These are phyloP conservation scores for Lasiosphaeriaceae sp. DNA, from an alignment of 495 filamentous ascomycete genomes.

Conservation along the genomic window DNA sequence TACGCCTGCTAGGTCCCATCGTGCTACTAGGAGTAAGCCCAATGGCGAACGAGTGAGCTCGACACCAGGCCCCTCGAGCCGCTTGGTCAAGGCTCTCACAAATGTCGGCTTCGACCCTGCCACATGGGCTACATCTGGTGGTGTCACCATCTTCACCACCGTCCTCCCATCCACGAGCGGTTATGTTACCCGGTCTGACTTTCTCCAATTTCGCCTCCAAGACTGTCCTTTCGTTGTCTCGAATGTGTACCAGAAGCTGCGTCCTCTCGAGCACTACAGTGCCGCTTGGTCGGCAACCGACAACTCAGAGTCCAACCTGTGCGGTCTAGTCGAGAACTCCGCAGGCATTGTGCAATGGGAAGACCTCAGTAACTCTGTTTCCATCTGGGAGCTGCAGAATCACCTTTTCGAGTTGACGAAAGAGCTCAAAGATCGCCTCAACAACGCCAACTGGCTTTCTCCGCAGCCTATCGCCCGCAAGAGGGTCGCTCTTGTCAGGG, in stretches of 20 bases:
- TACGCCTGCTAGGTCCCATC: too few relatives aligned
- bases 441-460: slow-evolving; percentile 25
- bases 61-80: neutral
- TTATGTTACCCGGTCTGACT: slow-evolving; percentile 18
- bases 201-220: slow-evolving; percentile 21
- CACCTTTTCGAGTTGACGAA: slow-evolving; percentile 9
- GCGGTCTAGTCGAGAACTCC: slow-evolving; percentile 14
- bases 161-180: slow-evolving; percentile 17
- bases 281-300: neutral
- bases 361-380: slow-evolving; percentile 6
- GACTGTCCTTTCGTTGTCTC: slow-evolving; percentile 19
- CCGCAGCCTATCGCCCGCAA: slow-evolving; percentile 21
- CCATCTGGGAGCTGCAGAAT: slow-evolving; percentile 11
- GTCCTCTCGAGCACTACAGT: slow-evolving; percentile 11
- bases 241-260: slow-evolving; percentile 6
- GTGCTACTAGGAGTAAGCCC: too few relatives aligned
- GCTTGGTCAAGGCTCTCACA: slow-evolving; percentile 5
- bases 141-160: slow-evolving; percentile 17
- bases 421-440: slow-evolving; percentile 19
- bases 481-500: slow-evolving; percentile 33
- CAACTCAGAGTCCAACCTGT: slow-evolving; percentile 5
- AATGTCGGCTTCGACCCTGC: slow-evolving; percentile 9
- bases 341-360: slow-evolving; percentile 25
- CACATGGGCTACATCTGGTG: slow-evolving; percentile 1
- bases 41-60: too few relatives aligned